Percentiles rank a stretch among this genome's conserved stretches.
phyloP scores from a whole-genome alignment of 768 basidiomycete genomes.

The Lactifluus piperatus region DNA sequence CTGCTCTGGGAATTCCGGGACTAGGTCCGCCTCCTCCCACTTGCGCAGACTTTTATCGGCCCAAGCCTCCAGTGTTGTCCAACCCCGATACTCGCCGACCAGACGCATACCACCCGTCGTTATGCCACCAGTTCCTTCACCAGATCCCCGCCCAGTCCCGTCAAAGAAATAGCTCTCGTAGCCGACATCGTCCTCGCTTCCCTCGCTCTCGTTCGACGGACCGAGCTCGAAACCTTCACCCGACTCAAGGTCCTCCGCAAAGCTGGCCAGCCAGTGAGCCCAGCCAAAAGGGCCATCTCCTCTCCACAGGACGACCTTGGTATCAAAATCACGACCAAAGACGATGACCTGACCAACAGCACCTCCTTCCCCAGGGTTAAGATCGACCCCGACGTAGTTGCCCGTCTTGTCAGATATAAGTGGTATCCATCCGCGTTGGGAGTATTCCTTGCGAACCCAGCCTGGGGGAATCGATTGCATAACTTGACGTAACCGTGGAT shows the following conservation, averaged over 20 bases:
- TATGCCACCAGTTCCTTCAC: constrained; percentile 69
- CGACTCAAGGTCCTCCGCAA: constrained; percentile 86
- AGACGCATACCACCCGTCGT: constrained; percentile 62
- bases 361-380: constrained; percentile 76
- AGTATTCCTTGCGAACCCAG: constrained; percentile 87
- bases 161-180: constrained; percentile 85
- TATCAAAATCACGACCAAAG: constrained; percentile 98
- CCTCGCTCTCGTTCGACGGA: constrained; percentile 43
- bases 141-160: constrained; percentile 66
- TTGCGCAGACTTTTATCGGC: constrained; percentile 80
- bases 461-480: constrained; percentile 88
- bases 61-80: constrained; percentile 90
- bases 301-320: constrained; percentile 89
- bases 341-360: constrained; percentile 89
- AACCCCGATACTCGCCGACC: constrained; percentile 82
- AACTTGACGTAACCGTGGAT: constrained; percentile 53
- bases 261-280: constrained; percentile 88
- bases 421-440: constrained; percentile 94
- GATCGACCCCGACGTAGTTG: constrained; percentile 94
- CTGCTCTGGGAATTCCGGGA: constrained; percentile 34
- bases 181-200: constrained; percentile 75
- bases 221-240: constrained; percentile 87
- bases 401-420: constrained; percentile 89
- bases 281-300: constrained; percentile 90
- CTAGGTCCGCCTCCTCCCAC: constrained; percentile 77